Percentiles rank a stretch among this genome's conserved stretches.
Conservation (phyloP, 1,139 yeast genomes). For the Blastobotrys ciferrii region DNA sequence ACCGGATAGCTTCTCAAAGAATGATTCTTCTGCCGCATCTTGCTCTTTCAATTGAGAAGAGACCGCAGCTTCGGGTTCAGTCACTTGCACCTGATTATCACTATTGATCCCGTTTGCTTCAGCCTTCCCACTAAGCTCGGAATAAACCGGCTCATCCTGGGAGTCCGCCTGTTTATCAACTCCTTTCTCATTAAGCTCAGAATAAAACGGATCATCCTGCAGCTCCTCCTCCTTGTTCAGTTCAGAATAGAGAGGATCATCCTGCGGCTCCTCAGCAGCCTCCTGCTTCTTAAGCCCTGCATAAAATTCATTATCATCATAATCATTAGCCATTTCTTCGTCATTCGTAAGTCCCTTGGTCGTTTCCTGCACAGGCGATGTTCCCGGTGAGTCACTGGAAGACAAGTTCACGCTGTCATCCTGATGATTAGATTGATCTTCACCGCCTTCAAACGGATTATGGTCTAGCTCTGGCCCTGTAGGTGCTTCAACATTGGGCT, state of each 20-base stretch:
- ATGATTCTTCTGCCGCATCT: not conserved
- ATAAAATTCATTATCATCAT: constrained; percentile 5
- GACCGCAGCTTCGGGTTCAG: not conserved
- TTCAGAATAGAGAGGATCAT: constrained; percentile 13
- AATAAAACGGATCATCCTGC: constrained; percentile 4
- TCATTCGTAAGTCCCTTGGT: not conserved
- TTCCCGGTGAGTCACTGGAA: not conserved
- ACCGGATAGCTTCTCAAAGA: not conserved
- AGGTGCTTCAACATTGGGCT: not conserved
- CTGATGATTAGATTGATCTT: constrained; percentile 1
- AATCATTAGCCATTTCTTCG: constrained; percentile 12
- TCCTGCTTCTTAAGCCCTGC: not conserved
- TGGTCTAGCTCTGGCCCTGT: constrained; percentile 5
- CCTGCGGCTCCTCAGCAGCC: constrained; percentile 5
- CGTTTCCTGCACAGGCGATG: not conserved
- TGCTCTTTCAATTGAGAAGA: not conserved
- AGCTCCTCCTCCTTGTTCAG: not conserved
- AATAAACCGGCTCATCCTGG: too few relatives aligned
- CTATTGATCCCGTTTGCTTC: not conserved
- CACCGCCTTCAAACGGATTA: constrained; percentile 16
- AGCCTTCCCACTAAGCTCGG: too few relatives aligned
- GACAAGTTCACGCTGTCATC: constrained; percentile 2
- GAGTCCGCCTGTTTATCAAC: too few relatives aligned
- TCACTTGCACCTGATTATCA: not conserved
- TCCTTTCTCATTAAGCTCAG: not conserved